Percentiles rank a stretch among this genome's conserved stretches.
These are phyloP conservation scores for Pestalotiopsis sp. DNA, from an alignment of 2,329 filamentous ascomycete genomes.

Conservation along the genomic window DNA sequence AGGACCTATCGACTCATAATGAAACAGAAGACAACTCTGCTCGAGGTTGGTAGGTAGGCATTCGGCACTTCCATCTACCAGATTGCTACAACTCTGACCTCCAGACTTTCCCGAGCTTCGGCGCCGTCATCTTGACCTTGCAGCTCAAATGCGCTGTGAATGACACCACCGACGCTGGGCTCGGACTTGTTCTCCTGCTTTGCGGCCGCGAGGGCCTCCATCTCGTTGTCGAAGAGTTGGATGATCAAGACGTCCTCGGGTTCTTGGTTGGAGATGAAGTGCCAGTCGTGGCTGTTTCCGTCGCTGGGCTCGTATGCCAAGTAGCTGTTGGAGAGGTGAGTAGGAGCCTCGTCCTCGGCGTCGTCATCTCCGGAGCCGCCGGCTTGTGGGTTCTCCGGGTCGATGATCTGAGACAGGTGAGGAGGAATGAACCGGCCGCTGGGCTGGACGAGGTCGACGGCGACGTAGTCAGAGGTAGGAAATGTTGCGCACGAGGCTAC, in stretches of 20 bases:
- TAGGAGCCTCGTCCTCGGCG: slow-evolving; percentile 8
- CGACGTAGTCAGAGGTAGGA: slow-evolving; percentile 19
- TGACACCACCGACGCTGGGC: not conserved
- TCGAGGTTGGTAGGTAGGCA: no score
- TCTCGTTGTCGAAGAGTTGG: slow-evolving; percentile 23
- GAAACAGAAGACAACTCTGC: no score
- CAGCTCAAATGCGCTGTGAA: not conserved
- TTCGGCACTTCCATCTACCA: not conserved
- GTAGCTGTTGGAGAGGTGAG: not conserved
- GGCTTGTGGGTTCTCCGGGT: slow-evolving; percentile 12
- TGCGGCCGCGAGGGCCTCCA: slow-evolving; percentile 11
- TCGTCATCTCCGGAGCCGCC: slow-evolving; percentile 5
- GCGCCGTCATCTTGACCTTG: not conserved
- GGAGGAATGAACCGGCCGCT: not conserved
- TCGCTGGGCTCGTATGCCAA: slow-evolving; percentile 16
- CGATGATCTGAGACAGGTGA: not conserved
- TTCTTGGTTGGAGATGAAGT: slow-evolving; percentile 20
- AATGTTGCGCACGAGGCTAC: slow-evolving; percentile 19
- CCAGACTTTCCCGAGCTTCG: not conserved
- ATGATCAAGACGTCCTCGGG: slow-evolving; percentile 24
- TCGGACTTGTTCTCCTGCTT: not conserved
- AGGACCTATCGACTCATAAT: not conserved
- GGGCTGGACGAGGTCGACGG: slow-evolving; percentile 11
- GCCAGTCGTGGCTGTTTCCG: slow-evolving; percentile 21
- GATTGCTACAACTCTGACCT: not conserved